Evolutionary conservation across 257 asterid genomes (phyloP).

Genomic region (Haberlea rhodopensis): DNA sequence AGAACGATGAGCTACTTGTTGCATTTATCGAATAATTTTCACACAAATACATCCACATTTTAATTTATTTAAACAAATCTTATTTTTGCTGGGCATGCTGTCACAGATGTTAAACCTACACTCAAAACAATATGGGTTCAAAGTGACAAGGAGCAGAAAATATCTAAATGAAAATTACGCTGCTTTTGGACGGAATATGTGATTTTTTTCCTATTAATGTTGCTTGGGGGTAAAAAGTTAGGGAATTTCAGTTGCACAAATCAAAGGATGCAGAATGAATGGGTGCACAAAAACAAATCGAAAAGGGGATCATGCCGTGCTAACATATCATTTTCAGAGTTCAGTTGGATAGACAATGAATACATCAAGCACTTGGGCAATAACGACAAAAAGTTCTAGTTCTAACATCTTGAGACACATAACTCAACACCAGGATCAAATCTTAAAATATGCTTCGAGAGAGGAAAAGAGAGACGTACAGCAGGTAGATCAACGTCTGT

Average conservation of each 20-base stretch:
- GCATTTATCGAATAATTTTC: constrained; percentile 1
- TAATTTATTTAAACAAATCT: not conserved
- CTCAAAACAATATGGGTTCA: not conserved
- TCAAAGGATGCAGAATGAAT: not conserved
- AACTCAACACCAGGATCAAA: constrained; percentile 17
- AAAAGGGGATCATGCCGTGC: constrained; percentile 8
- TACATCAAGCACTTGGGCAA: not conserved
- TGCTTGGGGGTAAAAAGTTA: not conserved
- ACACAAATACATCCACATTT: not conserved
- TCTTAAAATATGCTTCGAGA: constrained; percentile 3
- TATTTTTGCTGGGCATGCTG: constrained; percentile 10
- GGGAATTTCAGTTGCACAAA: constrained; percentile 1
- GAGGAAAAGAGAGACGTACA: constrained; percentile 53
- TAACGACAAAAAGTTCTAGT: not conserved
- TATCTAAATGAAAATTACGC: not conserved
- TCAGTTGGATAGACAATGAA: constrained; percentile 7
- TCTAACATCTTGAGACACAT: not conserved
- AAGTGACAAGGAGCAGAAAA: not conserved
- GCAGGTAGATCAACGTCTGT: constrained; percentile 98
- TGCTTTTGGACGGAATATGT: not conserved
- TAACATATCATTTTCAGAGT: not conserved
- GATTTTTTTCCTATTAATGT: not conserved
- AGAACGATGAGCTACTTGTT: not conserved
- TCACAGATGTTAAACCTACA: not conserved
- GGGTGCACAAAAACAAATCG: not conserved